phyloP scores from a whole-genome alignment of 192 early-diverging fungal species.

The Backusella liffmaniae region DNA sequence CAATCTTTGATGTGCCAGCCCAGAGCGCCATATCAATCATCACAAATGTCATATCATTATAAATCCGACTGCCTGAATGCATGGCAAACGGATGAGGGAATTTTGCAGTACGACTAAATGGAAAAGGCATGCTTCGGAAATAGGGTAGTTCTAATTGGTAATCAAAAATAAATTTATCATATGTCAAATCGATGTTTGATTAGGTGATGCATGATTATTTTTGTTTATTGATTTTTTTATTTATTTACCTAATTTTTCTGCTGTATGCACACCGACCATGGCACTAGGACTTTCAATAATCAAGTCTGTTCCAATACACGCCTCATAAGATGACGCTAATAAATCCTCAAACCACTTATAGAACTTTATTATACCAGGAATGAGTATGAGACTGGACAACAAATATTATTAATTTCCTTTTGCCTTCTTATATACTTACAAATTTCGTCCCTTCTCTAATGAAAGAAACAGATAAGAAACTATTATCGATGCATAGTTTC shows the following conservation, averaged over 20 bases:
- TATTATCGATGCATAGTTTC: constrained; percentile 64
- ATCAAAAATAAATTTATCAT: constrained; percentile 1
- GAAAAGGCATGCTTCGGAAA: constrained; percentile 68
- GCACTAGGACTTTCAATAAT: constrained; percentile 65
- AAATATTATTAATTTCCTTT: neutral
- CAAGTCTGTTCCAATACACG: constrained; percentile 61
- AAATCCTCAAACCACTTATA: constrained; percentile 63
- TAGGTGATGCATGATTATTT: neutral
- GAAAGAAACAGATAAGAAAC: constrained; percentile 65
- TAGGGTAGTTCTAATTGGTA: constrained; percentile 48
- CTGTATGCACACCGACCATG: constrained; percentile 67
- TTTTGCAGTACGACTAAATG: constrained; percentile 63
- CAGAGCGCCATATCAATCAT: constrained; percentile 69
- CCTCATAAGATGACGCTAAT: constrained; percentile 49
- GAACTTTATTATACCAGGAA: constrained; percentile 34
- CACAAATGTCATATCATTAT: constrained; percentile 65
- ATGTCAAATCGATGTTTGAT: neutral
- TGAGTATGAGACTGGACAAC: too few species aligned
- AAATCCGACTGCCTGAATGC: constrained; percentile 41
- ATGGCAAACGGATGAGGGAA: constrained; percentile 72
- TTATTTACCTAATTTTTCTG: constrained; percentile 48
- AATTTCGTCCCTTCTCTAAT: constrained; percentile 49
- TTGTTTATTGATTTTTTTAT: neutral
- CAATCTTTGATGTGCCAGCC: constrained; percentile 52
- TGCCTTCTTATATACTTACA: constrained; percentile 15